A percentile compares a stretch with the other conserved stretches of the same genome.
These are phyloP conservation scores for Populus tremula DNA, from an alignment of 345 rosid species.

Conservation along the genomic window DNA sequence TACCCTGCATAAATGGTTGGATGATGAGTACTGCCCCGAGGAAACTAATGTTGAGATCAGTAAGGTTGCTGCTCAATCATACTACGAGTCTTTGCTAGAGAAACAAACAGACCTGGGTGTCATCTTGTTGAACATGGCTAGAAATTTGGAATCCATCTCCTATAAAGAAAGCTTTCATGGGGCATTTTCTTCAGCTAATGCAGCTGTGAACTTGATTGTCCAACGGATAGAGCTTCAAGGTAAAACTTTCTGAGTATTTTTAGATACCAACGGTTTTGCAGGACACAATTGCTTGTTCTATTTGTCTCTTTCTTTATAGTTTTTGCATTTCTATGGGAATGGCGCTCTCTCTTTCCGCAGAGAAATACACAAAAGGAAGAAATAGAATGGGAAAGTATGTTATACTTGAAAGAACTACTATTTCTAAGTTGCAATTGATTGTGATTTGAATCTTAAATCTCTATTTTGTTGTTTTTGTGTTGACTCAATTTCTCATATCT, in stretches of 20 bases:
- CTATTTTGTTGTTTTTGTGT: too few species aligned
- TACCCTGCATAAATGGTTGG: constrained; percentile 81
- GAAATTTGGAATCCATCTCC: constrained; percentile 63
- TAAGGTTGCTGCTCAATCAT: constrained; percentile 60
- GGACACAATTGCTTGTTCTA: neutral
- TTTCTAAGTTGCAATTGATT: too few species aligned
- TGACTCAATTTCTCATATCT: too few species aligned
- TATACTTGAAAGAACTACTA: too few species aligned
- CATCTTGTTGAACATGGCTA: constrained; percentile 73
- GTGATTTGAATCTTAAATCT: too few species aligned
- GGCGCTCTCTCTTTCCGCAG: too few species aligned
- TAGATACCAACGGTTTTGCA: neutral
- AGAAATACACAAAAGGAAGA: too few species aligned
- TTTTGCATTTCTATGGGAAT: too few species aligned
- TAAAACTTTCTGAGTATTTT: neutral
- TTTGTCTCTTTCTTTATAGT: neutral
- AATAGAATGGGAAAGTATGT: too few species aligned
- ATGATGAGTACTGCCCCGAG: constrained; percentile 95
- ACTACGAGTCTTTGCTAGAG: constrained; percentile 49
- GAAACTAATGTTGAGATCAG: constrained; percentile 81
- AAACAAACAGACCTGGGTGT: constrained; percentile 65
- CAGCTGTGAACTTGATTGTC: constrained; percentile 62
- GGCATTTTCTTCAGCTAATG: constrained; percentile 83
- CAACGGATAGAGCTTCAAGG: constrained; percentile 48
- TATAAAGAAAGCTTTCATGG: constrained; percentile 91